Evolutionary conservation across 768 basidiomycete genomes (phyloP), one percentile per base, ranked within the genome.

Genomic region (Mycena crocata): DNA sequence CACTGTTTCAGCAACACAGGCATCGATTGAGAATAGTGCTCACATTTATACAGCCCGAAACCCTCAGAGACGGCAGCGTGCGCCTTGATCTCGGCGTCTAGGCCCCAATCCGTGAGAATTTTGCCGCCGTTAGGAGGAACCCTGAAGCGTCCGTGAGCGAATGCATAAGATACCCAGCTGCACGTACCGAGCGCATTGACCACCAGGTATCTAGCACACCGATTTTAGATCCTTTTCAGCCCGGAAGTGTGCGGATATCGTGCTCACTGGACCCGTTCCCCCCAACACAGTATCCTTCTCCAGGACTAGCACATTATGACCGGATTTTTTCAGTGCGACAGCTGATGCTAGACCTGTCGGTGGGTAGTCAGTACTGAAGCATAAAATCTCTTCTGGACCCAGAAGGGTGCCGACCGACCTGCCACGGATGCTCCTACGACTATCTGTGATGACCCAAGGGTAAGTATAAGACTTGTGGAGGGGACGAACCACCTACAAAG

Each of bases 51-150:
- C 23, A 54, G 21, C 12, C 28, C 26, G 50, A 68, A 59, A 9
- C 66, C 66, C 15, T 52, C 26, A 1, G 40, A 30, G 1, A 51
- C 30, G 19, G 39, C 17, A 3, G 56, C 19, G 24, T 48, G 28
- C 9, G n/a, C 56, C 7, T 24, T 40, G 10, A 55, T 21, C 26
- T 59, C 56, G 1, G 49, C 26, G 13, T 54, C 66, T 12, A 68
- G 61, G 1, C 66, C 66, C 66, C 66, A 68, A 26, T 68, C 66
- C 23, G 37, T 58, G 2, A 68, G 23, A 9, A 68, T 46, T 52
- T 68, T 68, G 57, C 49, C 62, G 23, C 66, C 66, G 39, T 63
- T 68, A 12, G 61, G 66, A 26, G 66, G 61, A 6, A 68, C 48
- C 49, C 66, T 62, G 44, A 9, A 50, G 14, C 26, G 6, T 57